Conservation (phyloP, 139 green algal species). For the Eudorina sp. region DNA sequence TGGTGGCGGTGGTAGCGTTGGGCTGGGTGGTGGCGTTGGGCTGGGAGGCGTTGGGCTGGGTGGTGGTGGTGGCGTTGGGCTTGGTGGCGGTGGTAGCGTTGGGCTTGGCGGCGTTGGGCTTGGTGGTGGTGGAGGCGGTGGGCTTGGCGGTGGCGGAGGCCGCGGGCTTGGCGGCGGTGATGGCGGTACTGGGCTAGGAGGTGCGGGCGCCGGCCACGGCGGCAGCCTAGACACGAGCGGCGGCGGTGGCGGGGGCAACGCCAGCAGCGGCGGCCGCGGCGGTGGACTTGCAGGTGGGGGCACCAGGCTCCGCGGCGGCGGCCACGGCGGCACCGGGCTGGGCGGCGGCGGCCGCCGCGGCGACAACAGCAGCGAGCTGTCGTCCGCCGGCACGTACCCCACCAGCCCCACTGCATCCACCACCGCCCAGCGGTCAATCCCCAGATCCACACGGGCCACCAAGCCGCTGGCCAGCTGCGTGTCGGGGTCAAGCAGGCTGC, state of each 20-base stretch:
- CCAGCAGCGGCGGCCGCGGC: background rate
- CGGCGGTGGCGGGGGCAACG: background rate
- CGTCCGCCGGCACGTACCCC: background rate
- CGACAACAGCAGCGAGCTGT: background rate
- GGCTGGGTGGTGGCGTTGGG: too few relatives aligned
- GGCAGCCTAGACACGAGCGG: background rate
- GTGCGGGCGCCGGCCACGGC: background rate
- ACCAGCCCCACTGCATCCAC: background rate
- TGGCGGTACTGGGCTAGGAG: too few relatives aligned
- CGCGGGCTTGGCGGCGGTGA: background rate
- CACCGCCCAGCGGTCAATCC: background rate
- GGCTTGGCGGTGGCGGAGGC: background rate
- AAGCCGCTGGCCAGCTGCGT: background rate
- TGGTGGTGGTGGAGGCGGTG: background rate
- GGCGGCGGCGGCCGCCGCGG: background rate
- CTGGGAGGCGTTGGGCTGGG: too few relatives aligned
- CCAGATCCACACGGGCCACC: background rate
- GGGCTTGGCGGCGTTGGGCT: background rate
- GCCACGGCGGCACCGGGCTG: background rate
- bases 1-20: too few relatives aligned
- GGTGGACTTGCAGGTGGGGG: background rate
- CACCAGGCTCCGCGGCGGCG: background rate
- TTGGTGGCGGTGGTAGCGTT: background rate
- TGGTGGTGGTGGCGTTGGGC: too few relatives aligned
- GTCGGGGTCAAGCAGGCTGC: background rate